phyloP scores from a whole-genome alignment of 176 grass and related monocot genomes.

The Oryza rufipogon region DNA sequence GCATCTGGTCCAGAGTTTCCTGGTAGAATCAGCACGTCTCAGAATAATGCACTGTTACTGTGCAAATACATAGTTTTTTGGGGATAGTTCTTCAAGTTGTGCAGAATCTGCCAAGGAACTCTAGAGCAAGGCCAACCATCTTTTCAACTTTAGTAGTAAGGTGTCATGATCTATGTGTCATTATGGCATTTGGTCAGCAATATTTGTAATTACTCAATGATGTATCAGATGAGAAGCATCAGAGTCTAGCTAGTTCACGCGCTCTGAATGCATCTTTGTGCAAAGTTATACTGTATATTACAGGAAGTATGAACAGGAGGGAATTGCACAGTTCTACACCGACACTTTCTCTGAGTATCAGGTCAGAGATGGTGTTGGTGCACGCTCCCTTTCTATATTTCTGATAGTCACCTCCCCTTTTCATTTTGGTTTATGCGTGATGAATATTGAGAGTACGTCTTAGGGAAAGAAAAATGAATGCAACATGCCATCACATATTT shows the following conservation, averaged over 20 bases:
- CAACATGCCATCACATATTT: constrained; percentile 5
- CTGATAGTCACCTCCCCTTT: constrained; percentile 6
- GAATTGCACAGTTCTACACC: constrained; percentile 18
- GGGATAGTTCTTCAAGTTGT: constrained; percentile 33
- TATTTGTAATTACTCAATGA: not conserved
- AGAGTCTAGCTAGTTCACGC: constrained; percentile 7
- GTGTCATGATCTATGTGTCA: not conserved
- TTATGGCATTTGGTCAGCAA: constrained; percentile 10
- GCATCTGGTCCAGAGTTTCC: constrained; percentile 34
- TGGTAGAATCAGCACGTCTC: constrained; percentile 20
- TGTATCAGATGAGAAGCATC: constrained; percentile 24
- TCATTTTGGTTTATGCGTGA: constrained; percentile 34
- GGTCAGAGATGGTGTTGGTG: constrained; percentile 38
- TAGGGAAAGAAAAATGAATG: not conserved
- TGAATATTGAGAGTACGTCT: constrained; percentile 26
- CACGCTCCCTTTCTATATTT: constrained; percentile 32
- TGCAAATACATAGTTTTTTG: constrained; percentile 31
- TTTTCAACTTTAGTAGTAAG: constrained; percentile 4
- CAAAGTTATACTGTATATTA: constrained; percentile 8
- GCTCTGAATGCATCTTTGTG: not conserved
- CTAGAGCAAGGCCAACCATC: not conserved
- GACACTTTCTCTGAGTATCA: not conserved
- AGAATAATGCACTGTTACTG: constrained; percentile 36
- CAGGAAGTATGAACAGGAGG: constrained; percentile 16
- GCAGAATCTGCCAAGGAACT: constrained; percentile 14